Base-by-base conservation (phyloP, 768 basidiomycete genomes). In the Cyathus striatus region DNA sequence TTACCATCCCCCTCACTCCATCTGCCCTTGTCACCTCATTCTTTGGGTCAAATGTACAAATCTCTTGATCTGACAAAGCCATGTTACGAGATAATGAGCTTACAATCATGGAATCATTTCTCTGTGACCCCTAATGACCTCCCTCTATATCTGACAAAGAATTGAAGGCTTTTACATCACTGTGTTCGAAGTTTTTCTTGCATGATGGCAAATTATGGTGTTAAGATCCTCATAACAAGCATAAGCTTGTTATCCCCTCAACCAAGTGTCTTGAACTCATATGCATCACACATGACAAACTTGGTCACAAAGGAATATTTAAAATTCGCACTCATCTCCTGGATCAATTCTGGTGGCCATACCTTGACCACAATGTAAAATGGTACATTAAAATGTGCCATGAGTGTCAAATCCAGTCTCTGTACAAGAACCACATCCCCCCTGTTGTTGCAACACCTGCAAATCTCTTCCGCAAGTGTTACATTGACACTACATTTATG, bases 401-500 rank as follows among this genome's bases (percentile, higher is more conserved):
- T 35, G 40, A 53, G 5, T 73, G 73, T 42, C 72, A 75, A 36
- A 36, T 53, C 0, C 45, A 55, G 1, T 52, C 56, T 0, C 43
- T 48, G 0, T 9, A 42, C 0, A n/a, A n/a, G n/a, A n/a, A n/a
- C n/a, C n/a, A n/a, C n/a, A n/a, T n/a, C n/a, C n/a, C n/a, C n/a
- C n/a, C n/a, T n/a, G n/a, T n/a, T n/a, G n/a, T n/a, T n/a, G n/a
- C n/a, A n/a, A n/a, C n/a, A n/a, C n/a, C n/a, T n/a, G n/a, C n/a
- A n/a, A n/a, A n/a, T n/a, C n/a, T n/a, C n/a, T n/a, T n/a, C n/a
- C n/a, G n/a, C n/a, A n/a, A n/a, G n/a, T n/a, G n/a, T n/a, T n/a
- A n/a, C n/a, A n/a, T n/a, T n/a, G n/a, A n/a, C n/a, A n/a, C 65
- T 0, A 72, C 72, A 67, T 52, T 59, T 22, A 63, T 72, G 59